Base-by-base conservation (phyloP, 2,329 filamentous ascomycete genomes). In the Paracamarosporium sp. region DNA sequence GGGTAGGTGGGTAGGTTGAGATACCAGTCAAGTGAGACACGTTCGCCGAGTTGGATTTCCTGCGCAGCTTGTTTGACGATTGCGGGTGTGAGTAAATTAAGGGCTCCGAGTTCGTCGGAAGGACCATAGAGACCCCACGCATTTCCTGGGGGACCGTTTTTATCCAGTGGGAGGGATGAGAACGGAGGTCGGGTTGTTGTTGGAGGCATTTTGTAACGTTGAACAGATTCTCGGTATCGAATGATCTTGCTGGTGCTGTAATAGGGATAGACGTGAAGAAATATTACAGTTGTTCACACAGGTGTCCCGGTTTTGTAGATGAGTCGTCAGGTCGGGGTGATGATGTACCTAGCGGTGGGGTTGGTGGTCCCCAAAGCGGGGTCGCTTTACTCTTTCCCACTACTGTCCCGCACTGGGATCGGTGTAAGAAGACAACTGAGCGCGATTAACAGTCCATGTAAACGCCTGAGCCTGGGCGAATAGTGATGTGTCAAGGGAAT, bases 71-170 rank as follows among this genome's bases (percentile, higher is more conserved):
- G 68, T 7, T 72, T 72, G 20, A 81, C 75, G 11, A 74, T 76
- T n/a, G 75, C 68, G 0, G 81, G 78, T 0, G 83, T 86, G 53
- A 86, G 76, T 2, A 85, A 76, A 66, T 86, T 86, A 1, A 87
- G 75, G 64, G 81, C 84, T 24, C 85, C 85, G 11, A 84, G 75
- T 61, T 86, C 74, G 57, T 86, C 84, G 2, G 75, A 55, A 5
- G 75, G 65, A 2, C 83, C 84, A 59, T 83, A 86, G 4, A 85
- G 78, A 0, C 83, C 83, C 85, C 85, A 87, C 5, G 85, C 82
- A 55, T 86, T 86, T 7, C 82, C 81, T 2, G 71, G 76, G 6
- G 83, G 83, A 0, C 82, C 83, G 55, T 77, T 69, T 45, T 81
- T 80, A 55, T 79, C 77, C 1, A 86, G 76, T 0, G 83, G 83